These are phyloP conservation scores for Gryganskiella cystojenkinii DNA, from an alignment of 192 early-diverging fungal species.

Conservation along the genomic window DNA sequence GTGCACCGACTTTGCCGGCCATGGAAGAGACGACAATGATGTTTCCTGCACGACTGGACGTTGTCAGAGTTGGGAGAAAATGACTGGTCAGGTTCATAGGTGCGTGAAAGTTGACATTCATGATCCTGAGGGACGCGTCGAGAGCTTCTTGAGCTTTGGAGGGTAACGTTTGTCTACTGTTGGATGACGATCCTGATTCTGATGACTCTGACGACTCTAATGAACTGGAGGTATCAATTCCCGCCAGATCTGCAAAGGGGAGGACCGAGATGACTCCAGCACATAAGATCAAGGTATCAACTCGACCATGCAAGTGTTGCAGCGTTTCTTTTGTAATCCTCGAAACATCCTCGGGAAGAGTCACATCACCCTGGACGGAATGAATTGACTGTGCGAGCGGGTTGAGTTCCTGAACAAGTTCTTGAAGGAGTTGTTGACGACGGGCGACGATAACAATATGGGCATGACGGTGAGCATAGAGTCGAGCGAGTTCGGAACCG, in stretches of 20 bases:
- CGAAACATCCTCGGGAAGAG: conserved; percentile 59
- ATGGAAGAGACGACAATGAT: conserved; percentile 82
- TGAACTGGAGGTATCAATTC: conserved; percentile 36
- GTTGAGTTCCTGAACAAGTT: conserved; percentile 59
- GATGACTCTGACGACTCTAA: background rate
- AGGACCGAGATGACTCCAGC: conserved; percentile 82
- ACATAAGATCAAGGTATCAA: conserved; percentile 81
- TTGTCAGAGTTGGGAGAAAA: conserved; percentile 65
- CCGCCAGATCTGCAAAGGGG: conserved; percentile 70
- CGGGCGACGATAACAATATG: conserved; percentile 74
- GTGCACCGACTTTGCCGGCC: conserved; percentile 77
- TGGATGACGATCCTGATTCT: background rate
- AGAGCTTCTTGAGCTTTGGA: conserved; percentile 26
- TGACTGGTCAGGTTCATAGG: conserved; percentile 60
- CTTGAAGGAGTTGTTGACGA: conserved; percentile 59
- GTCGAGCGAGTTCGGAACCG: conserved; percentile 71
- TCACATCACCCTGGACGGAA: conserved; percentile 69
- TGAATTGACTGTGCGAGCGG: conserved; percentile 30
- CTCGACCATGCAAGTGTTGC: conserved; percentile 34
- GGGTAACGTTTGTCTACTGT: conserved; percentile 13
- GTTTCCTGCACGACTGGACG: conserved; percentile 55
- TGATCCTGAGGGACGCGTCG: conserved; percentile 56
- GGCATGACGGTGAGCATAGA: conserved; percentile 73
- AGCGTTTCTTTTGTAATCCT: conserved; percentile 46
- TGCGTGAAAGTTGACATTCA: conserved; percentile 68